Evolutionary conservation across 768 basidiomycete species (phyloP).

Genomic region (Termitomyces bulborhizus): DNA sequence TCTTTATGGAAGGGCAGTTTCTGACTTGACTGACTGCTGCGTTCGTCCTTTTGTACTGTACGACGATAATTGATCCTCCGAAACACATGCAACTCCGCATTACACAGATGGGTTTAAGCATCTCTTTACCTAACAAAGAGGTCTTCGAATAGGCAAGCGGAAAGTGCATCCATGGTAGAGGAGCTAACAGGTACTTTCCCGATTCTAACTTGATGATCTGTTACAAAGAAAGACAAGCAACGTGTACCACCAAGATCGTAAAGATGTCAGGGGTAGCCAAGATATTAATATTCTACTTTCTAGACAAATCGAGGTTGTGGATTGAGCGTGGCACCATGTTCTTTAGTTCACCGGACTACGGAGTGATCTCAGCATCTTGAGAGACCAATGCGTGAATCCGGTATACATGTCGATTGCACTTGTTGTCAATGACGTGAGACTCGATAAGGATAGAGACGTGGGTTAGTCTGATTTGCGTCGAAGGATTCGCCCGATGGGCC

Average conservation of each 20-base stretch:
- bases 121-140: not conserved
- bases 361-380: not conserved
- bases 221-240: conserved; percentile 5
- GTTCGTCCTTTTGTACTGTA: conserved; percentile 19
- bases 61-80: conserved; percentile 1
- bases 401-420: conserved; percentile 11
- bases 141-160: conserved; percentile 11
- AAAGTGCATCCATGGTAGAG: not conserved
- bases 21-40: not conserved
- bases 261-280: not conserved
- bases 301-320: not conserved
- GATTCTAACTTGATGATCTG: conserved; percentile 5
- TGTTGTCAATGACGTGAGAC: conserved; percentile 17
- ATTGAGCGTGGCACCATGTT: not conserved
- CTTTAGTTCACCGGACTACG: not conserved
- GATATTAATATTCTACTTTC: not conserved
- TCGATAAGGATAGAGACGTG: conserved; percentile 11
- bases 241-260: not conserved
- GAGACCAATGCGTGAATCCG: not conserved
- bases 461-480: conserved; percentile 2
- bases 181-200: conserved; percentile 7
- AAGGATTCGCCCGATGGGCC: conserved; percentile 5
- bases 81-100: conserved; percentile 8
- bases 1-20: not conserved
- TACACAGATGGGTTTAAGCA: conserved; percentile 1